A percentile compares a stretch with the other conserved stretches of the same genome.
Conservation (phyloP, 495 filamentous ascomycete genomes). For the Margaritispora aquatica region DNA sequence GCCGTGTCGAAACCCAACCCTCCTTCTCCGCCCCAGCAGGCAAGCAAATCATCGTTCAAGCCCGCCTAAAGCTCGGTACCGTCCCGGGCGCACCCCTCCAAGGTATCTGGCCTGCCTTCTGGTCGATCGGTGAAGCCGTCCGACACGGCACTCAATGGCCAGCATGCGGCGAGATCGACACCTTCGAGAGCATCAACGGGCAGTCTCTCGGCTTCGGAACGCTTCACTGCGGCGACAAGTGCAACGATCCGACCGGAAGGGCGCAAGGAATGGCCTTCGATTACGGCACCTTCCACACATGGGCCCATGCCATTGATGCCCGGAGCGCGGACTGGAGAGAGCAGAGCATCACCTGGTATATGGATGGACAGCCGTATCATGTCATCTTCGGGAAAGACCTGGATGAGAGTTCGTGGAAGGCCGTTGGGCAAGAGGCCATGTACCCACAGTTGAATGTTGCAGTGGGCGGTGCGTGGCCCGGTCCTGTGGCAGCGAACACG, state of each 20-base stretch:
- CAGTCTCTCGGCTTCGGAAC: constrained; percentile 38
- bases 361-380: constrained; percentile 37
- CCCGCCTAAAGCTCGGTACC: constrained; percentile 38
- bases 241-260: constrained; percentile 40
- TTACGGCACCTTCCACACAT: constrained; percentile 41
- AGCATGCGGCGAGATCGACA: constrained; percentile 43
- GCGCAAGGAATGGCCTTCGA: constrained; percentile 26
- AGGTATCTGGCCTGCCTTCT: constrained; percentile 50
- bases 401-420: constrained; percentile 32
- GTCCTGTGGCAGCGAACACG: constrained; percentile 1
- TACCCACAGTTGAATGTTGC: constrained; percentile 46
- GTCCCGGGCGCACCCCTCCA: constrained; percentile 30
- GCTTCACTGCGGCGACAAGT: constrained; percentile 38
- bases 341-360: constrained; percentile 42
- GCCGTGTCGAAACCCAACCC: constrained; percentile 39
- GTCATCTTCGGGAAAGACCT: constrained; percentile 33
- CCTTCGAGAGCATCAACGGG: constrained; percentile 44
- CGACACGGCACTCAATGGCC: constrained; percentile 38
- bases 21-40: constrained; percentile 37
- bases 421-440: constrained; percentile 30
- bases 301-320: constrained; percentile 40
- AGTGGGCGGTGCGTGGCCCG: constrained; percentile 40
- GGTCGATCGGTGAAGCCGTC: constrained; percentile 40
- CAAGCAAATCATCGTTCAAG: constrained; percentile 34
- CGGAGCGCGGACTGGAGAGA: constrained; percentile 29